These are phyloP conservation scores for Inonotus hispidus DNA, from an alignment of 1,284 basidiomycete genomes.

Conservation along the genomic window DNA sequence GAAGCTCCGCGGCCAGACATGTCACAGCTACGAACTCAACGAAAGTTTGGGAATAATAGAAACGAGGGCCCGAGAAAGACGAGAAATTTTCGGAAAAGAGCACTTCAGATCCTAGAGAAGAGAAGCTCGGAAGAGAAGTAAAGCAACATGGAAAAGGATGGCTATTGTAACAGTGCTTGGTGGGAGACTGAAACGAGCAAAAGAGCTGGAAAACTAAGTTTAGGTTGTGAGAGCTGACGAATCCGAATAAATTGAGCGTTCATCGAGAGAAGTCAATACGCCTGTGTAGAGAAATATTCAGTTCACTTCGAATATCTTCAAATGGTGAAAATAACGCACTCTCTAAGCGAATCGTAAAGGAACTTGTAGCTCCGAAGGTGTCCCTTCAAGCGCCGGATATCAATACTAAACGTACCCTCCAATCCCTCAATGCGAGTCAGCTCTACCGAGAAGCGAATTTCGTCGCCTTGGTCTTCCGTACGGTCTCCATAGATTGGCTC, in stretches of 20 bases:
- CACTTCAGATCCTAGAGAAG: neutral
- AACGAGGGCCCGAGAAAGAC: neutral
- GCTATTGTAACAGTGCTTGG: neutral
- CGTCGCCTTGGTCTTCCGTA: conserved; percentile 79
- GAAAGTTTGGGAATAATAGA: neutral
- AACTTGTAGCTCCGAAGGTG: conserved; percentile 91
- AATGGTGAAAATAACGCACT: conserved; percentile 49
- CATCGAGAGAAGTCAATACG: conserved; percentile 42
- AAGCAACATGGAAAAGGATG: neutral
- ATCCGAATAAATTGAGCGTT: conserved; percentile 2
- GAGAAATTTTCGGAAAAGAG: neutral
- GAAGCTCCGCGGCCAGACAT: no score
- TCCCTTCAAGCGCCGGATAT: conserved; percentile 89
- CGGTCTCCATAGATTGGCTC: conserved; percentile 76
- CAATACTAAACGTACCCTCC: conserved; percentile 82
- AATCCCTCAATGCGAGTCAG: conserved; percentile 83
- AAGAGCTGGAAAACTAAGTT: neutral
- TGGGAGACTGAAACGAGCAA: neutral
- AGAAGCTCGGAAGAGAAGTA: neutral
- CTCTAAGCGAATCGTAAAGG: conserved; percentile 83
- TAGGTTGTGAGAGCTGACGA: neutral
- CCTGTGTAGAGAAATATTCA: conserved; percentile 25
- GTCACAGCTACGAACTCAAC: no score
- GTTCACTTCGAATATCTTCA: conserved; percentile 14
- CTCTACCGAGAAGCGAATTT: conserved; percentile 91